Percentiles rank a stretch among this genome's conserved stretches.
Conservation (phyloP, 148 eudicot species). For the Nepenthes gracilis region DNA sequence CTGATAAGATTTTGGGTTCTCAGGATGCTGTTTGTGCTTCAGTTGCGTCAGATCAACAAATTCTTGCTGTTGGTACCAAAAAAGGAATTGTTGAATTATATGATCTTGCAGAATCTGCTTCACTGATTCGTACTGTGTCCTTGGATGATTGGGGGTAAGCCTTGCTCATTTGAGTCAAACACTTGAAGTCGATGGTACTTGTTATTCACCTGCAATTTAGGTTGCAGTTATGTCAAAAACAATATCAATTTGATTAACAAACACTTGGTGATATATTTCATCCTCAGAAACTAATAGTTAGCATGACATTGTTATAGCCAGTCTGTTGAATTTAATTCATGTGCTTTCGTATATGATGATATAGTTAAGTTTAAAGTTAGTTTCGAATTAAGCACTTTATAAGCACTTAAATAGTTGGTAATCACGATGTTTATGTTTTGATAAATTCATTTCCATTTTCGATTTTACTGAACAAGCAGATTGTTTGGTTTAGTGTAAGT, state of each 20-base stretch:
- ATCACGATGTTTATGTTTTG: no score
- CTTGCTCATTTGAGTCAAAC: not conserved
- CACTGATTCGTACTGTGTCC: conserved; percentile 67
- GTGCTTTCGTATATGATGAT: no score
- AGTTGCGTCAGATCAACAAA: conserved; percentile 65
- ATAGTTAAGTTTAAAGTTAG: no score
- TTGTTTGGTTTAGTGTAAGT: no score
- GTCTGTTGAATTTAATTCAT: not conserved
- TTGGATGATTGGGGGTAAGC: conserved; percentile 84
- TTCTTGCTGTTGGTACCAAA: conserved; percentile 92
- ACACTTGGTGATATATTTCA: not conserved
- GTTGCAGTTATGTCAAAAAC: not conserved
- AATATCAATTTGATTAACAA: not conserved
- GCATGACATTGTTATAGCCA: not conserved
- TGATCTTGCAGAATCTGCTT: conserved; percentile 61
- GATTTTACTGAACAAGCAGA: no score
- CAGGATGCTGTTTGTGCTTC: conserved; percentile 82
- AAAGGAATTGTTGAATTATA: conserved; percentile 75
- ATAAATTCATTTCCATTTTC: no score
- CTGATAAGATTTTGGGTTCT: conserved; percentile 59
- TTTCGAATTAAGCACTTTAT: no score
- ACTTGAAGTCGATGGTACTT: not conserved
- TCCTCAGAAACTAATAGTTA: no score
- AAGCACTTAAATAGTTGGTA: no score
- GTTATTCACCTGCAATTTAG: not conserved